These are phyloP conservation scores for Fragaria iinumae DNA, from an alignment of 306 rosid genomes.

Conservation along the genomic window DNA sequence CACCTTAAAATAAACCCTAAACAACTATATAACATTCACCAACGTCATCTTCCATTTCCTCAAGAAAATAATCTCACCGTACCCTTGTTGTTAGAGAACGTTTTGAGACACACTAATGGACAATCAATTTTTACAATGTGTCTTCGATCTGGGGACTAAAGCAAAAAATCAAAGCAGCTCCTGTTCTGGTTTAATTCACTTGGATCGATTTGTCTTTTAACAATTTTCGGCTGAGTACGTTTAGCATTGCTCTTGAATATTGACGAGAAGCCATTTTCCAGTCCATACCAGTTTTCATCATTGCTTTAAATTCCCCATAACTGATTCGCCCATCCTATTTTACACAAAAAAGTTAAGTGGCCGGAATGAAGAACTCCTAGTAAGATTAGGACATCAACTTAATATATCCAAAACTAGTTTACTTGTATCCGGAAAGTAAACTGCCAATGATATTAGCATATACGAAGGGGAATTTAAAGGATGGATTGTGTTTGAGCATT, in stretches of 20 bases:
- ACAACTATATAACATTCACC: too few relatives aligned
- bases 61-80: background rate
- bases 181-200: conserved; percentile 8
- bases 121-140: background rate
- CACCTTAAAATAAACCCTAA: too few relatives aligned
- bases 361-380: background rate
- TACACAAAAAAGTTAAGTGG: background rate
- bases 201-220: conserved; percentile 55
- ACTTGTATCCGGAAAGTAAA: background rate
- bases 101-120: background rate
- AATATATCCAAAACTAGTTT: background rate
- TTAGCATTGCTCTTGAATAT: conserved; percentile 78
- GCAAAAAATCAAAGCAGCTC: background rate
- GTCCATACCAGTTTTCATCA: conserved; percentile 85
- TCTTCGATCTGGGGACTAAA: background rate
- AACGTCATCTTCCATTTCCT: background rate
- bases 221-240: conserved; percentile 71
- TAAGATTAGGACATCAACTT: background rate
- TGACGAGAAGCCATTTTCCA: conserved; percentile 98
- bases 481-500: background rate
- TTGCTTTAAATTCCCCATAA: conserved; percentile 77
- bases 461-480: background rate
- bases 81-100: background rate
- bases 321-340: conserved; percentile 80
- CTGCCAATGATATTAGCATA: background rate